Evolutionary conservation across 805 yeast species (phyloP), one percentile per base, ranked within the genome.

Genomic region (Lachancea sp.): DNA sequence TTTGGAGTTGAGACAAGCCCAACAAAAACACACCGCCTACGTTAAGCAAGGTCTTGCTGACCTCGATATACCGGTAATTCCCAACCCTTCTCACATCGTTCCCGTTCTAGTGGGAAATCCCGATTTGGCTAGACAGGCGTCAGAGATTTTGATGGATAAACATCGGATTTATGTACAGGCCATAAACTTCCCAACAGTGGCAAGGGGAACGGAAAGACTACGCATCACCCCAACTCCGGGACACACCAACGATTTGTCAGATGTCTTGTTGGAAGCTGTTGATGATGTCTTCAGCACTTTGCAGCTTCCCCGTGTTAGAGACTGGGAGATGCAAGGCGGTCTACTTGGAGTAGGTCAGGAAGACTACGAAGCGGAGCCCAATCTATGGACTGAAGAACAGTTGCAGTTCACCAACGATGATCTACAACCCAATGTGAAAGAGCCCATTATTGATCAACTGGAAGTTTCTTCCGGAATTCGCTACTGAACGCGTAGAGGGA

Each of bases 181-280:
- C 34, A 92, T 92, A 63, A 92, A 92, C 70, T 92, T 83, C 78
- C 99, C 99, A 46, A 92, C 98, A 18, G 98, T 92, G 45, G 82
- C 96, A 15, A 79, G 83, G 51, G 98, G 98, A 45, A 82, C 88
- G 50, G 99, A 92, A 69, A 80, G 98, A 62, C 77, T 92, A 56
- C 80, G 99, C 68, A 79, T 92, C 59, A 92, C 99, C n/a, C 97
- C 99, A 41, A 89, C 98, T 30, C 99, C 99, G 26, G 97, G 96
- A 40, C 99, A 92, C 63, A 75, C 78, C 15, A 72, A 78, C 43
- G 84, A 80, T 42, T 71, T 86, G 36, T 74, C 90, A 39, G 86
- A 88, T 60, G 72, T 78, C 49, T 74, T 92, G 52, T 72, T 92
- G 40, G 75, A 68, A 8, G 87, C 97, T 9, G 70, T 92, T 36